phyloP scores from a whole-genome alignment of 805 yeast genomes.

The Candida germanica region DNA sequence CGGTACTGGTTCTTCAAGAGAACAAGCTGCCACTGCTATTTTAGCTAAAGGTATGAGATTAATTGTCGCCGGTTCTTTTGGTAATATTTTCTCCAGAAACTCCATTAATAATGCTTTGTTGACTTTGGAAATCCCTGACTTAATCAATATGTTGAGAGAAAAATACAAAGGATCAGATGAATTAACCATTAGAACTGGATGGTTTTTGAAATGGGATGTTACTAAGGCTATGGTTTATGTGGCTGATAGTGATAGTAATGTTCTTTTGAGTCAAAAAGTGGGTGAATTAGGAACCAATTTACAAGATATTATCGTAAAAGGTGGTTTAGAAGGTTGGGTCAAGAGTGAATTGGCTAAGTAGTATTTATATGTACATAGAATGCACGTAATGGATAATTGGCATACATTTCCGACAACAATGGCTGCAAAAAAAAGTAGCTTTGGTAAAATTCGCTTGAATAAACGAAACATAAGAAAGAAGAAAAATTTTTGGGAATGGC shows the following conservation, averaged over 20 bases:
- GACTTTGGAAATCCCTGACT: conserved; percentile 88
- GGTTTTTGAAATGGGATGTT: conserved; percentile 92
- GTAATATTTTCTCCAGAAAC: conserved; percentile 94
- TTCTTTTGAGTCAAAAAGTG: conserved; percentile 78
- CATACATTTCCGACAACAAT: no score
- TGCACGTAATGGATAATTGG: no score
- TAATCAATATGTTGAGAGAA: conserved; percentile 73
- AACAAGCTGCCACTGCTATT: conserved; percentile 98
- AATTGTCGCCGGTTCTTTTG: conserved; percentile 96
- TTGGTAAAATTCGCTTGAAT: no score
- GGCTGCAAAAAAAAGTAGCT: no score
- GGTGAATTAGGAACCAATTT: conserved; percentile 94
- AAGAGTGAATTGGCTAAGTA: conserved; percentile 55
- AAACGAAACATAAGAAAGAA: no score
- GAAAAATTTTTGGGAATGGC: no score
- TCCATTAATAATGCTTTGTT: conserved; percentile 93
- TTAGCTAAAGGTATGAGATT: conserved; percentile 89
- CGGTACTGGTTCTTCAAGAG: conserved; percentile 98
- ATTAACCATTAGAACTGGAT: conserved; percentile 91
- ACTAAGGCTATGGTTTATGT: conserved; percentile 79
- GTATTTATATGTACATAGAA: conserved; percentile 3
- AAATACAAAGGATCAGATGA: conserved; percentile 59
- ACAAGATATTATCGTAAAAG: conserved; percentile 95
- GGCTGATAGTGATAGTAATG: conserved; percentile 57
- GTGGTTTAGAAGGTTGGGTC: conserved; percentile 99